Evolutionary conservation across 129 eudicot genomes (phyloP), one percentile per base, ranked within the genome.

Genomic region (Chrysanthemum seticuspe): DNA sequence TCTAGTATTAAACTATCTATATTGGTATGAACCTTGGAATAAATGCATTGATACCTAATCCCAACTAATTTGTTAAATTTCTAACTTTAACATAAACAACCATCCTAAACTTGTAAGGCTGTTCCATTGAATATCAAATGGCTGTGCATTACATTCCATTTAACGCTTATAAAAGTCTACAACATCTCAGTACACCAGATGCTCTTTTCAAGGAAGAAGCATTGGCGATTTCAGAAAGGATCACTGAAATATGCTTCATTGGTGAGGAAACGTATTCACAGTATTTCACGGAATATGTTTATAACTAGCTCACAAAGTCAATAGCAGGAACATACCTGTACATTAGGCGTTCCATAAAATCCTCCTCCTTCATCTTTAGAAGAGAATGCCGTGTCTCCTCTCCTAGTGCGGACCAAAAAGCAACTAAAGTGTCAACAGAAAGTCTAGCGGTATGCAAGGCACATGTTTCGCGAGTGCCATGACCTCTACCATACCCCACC

Each of bases 321-420:
- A 16, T 18, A 21, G 70, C 27, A 11, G 65, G 62, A 75, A 21
- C 60, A 71, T 62, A 93, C 67, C 67, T 62, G n/a, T 62, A 62
- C 67, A 62, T 62, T 13, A 62, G 67, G 47, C 47, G 19, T 13
- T 62, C 67, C 48, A 29, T 62, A 62, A 62, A 62, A 62, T 62
- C 67, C 34, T 62, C 67, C 48, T 62, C 67, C 67, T 62, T 62
- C 67, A 62, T 62, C 67, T 29, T 62, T 62, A 62, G 18, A 29
- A 62, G 67, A 62, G 67, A 62, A 19, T 3, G 19, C 0, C 21
- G 47, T 29, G 67, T 62, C 67, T 62, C 47, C 14, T 62, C 67
- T 62, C 67, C 67, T 13, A 62, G 48, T 6, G 67, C 67, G 14
- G 67, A 62, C 67, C 67, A 62, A 62, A 62, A 62, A 29, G 31